These are phyloP conservation scores for Cordia subcordata DNA, from an alignment of 257 asterid species.

Conservation along the genomic window DNA sequence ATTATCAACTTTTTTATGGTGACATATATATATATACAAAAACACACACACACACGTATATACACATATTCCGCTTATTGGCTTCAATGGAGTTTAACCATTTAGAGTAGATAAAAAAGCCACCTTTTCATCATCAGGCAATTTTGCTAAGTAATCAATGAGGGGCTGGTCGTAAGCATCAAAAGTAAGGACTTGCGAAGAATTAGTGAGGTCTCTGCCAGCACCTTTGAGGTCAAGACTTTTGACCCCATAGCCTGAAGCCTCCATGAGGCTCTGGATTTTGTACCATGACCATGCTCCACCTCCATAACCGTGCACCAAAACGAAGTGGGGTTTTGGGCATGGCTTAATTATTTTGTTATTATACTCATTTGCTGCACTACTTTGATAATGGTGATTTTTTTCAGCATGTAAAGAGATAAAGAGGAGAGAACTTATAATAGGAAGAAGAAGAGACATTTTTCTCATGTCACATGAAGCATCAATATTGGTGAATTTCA, in stretches of 20 bases:
- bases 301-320: constrained; percentile 54
- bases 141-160: constrained; percentile 39
- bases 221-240: constrained; percentile 59
- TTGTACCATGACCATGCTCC: constrained; percentile 85
- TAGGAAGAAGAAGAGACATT: neutral
- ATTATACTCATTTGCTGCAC: neutral
- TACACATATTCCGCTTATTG: too few species aligned
- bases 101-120: too few species aligned
- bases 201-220: constrained; percentile 47
- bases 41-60: too few species aligned
- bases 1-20: too few species aligned
- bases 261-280: constrained; percentile 51
- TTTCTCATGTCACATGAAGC: neutral
- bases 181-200: constrained; percentile 42
- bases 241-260: constrained; percentile 45
- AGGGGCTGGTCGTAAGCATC: constrained; percentile 56
- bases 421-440: neutral
- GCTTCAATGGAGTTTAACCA: neutral
- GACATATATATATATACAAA: too few species aligned
- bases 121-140: constrained; percentile 39
- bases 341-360: neutral
- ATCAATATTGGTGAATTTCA: neutral
- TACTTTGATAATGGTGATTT: neutral
- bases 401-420: neutral
- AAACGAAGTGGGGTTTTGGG: constrained; percentile 44